Base-by-base conservation (phyloP, 192 early-diverging fungal genomes). In the Paraglomus brasilianum region DNA sequence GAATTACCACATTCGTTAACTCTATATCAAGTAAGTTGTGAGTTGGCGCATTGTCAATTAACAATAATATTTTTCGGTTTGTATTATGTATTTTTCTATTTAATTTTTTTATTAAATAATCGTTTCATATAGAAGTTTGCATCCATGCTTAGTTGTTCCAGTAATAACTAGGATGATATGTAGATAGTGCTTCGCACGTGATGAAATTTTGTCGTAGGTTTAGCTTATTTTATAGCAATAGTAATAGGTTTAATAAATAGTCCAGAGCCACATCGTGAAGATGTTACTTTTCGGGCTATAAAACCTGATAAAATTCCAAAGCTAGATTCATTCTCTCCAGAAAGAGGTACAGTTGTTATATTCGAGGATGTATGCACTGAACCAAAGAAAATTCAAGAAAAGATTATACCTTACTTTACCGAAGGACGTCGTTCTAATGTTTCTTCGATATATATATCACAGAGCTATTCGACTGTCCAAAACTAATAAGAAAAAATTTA, bases 241-340 rank as follows among this genome's bases (percentile, higher is more conserved):
- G n/a, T n/a, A n/a, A n/a, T n/a, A n/a, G n/a, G n/a, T n/a, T n/a
- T n/a, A n/a, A n/a, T n/a, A 56, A 56, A 56, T 56, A 56, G 53
- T 9, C 19, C 22, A 24, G 19, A 56, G 21, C 22, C 24, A 30
- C 3, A 30, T 3, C 5, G 24, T 56, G 5, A 56, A 56, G 19
- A 56, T 56, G 21, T 56, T 7, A 56, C 53, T 7, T 56, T 56
- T 19, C 21, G 24, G 21, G 21, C 15, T 56, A 17, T 56, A 8
- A 56, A 56, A 9, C 53, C 53, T 56, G 53, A 56, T 56, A 56
- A 56, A 56, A 56, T 56, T 19, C 21, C 53, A 17, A 56, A 56
- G 21, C 5, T 56, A 56, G 24, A 56, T 56, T 56, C 5, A 56
- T 56, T 56, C 19, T 56, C 7, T 4, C 22, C 7, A 5, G 52